phyloP scores from a whole-genome alignment of 352 stramenopile genomes.

The Halophytophthora batemanensis region DNA sequence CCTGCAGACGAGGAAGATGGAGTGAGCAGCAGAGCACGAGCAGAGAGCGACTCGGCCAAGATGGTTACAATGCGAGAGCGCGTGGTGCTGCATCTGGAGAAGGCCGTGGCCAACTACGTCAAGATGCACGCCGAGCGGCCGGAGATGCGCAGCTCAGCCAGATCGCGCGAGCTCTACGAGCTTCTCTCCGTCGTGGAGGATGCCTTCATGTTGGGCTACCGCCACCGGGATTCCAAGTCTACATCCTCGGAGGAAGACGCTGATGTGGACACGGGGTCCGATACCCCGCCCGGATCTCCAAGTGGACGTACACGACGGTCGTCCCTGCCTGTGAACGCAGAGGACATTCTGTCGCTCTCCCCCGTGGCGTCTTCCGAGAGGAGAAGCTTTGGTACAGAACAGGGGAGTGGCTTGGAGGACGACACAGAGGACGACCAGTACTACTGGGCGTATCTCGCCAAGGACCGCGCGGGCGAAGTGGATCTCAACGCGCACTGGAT shows the following conservation, averaged over 20 bases:
- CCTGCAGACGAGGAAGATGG: constrained; percentile 20
- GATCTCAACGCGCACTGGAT: constrained; percentile 55
- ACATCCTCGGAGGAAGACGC: constrained; percentile 19
- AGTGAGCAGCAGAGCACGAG: constrained; percentile 5
- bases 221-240: constrained; percentile 15
- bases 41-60: constrained; percentile 8
- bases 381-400: constrained; percentile 21
- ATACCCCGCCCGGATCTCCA: constrained; percentile 24
- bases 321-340: constrained; percentile 12
- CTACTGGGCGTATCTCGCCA: constrained; percentile 73
- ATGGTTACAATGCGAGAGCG: constrained; percentile 41
- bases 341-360: constrained; percentile 17
- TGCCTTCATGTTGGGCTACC: constrained; percentile 64
- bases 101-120: constrained; percentile 49
- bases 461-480: constrained; percentile 43
- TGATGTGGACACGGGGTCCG: constrained; percentile 10
- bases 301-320: constrained; percentile 9
- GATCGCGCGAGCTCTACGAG: constrained; percentile 67
- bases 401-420: constrained; percentile 17
- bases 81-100: constrained; percentile 55
- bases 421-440: constrained; percentile 31
- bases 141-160: constrained; percentile 64
- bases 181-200: constrained; percentile 68
- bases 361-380: too few relatives aligned
- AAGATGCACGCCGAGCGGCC: constrained; percentile 56